These are phyloP conservation scores for Aspergillus incahuasiensis DNA, from an alignment of 495 filamentous ascomycete species.

Conservation along the genomic window DNA sequence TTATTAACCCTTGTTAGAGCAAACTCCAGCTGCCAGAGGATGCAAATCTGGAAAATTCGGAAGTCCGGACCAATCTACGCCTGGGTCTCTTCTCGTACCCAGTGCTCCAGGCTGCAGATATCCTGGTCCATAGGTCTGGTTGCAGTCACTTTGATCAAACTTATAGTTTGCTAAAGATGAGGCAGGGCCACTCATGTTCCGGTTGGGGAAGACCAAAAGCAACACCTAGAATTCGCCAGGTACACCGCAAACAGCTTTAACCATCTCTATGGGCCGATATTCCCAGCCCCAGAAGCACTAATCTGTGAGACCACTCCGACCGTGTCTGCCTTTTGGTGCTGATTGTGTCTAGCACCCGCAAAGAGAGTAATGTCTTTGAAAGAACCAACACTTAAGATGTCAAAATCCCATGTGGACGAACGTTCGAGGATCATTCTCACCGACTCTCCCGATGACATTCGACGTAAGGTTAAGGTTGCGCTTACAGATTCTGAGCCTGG, in stretches of 20 bases:
- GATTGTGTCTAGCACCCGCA: slow-evolving; percentile 52
- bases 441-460: slow-evolving; percentile 57
- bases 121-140: slow-evolving; percentile 72
- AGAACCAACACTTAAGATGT: slow-evolving; percentile 79
- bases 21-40: slow-evolving; percentile 61
- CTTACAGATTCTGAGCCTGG: slow-evolving; percentile 65
- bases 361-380: slow-evolving; percentile 86
- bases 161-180: slow-evolving; percentile 17
- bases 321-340: neutral
- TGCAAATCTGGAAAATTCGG: slow-evolving; percentile 45
- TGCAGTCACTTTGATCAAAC: slow-evolving; percentile 4
- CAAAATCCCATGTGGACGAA: slow-evolving; percentile 71
- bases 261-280: slow-evolving; percentile 57
- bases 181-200: slow-evolving; percentile 84
- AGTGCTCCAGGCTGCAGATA: slow-evolving; percentile 91
- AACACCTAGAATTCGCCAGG: slow-evolving; percentile 90
- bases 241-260: slow-evolving; percentile 84
- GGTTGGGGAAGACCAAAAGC: slow-evolving; percentile 87
- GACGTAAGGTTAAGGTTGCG: slow-evolving; percentile 61
- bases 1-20: slow-evolving; percentile 45
- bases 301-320: slow-evolving; percentile 54
- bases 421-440: slow-evolving; percentile 76
- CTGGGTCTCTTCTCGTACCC: slow-evolving; percentile 96
- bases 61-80: slow-evolving; percentile 58
- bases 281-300: slow-evolving; percentile 66